Percentiles rank a stretch among this genome's conserved stretches.
These are phyloP conservation scores for Teunomyces barrocoloradensis DNA, from an alignment of 805 yeast genomes.

Conservation along the genomic window DNA sequence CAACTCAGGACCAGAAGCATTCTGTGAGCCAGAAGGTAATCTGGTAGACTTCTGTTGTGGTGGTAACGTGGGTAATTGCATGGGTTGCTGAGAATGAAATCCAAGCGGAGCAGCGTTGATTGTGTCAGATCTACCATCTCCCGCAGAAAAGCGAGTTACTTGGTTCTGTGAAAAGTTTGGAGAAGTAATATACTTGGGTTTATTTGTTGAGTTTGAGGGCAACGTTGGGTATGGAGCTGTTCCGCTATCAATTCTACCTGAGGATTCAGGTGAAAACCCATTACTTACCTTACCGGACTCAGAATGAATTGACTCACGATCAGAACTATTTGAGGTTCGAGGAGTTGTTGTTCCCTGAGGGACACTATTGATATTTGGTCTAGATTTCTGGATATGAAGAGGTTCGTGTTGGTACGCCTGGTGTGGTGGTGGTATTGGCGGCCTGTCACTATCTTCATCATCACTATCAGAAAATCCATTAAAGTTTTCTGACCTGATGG, in stretches of 20 bases:
- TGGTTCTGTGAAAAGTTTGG: conserved; percentile 32
- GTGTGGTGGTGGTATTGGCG: conserved; percentile 24
- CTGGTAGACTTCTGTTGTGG: conserved; percentile 6
- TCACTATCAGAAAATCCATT: conserved; percentile 16
- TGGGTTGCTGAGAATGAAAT: conserved; percentile 1
- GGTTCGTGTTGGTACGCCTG: neutral
- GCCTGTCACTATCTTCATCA: conserved; percentile 12
- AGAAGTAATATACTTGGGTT: conserved; percentile 31
- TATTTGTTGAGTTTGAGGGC: conserved; percentile 11
- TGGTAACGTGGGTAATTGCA: conserved; percentile 7
- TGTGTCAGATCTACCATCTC: conserved; percentile 4
- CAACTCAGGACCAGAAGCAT: neutral
- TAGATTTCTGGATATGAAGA: neutral
- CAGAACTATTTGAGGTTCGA: conserved; percentile 8
- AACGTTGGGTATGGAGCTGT: conserved; percentile 9
- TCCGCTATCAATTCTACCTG: neutral
- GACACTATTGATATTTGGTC: conserved; percentile 12
- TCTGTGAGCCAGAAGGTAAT: neutral
- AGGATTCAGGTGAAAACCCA: conserved; percentile 14
- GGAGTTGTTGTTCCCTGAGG: conserved; percentile 18
- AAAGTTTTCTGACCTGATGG: conserved; percentile 5
- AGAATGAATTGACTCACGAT: conserved; percentile 23
- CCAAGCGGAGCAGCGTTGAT: neutral
- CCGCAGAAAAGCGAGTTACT: conserved; percentile 7
- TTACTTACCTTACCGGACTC: conserved; percentile 23